Conservation (phyloP, 2,329 filamentous ascomycete species). For the Volutella citrinella region DNA sequence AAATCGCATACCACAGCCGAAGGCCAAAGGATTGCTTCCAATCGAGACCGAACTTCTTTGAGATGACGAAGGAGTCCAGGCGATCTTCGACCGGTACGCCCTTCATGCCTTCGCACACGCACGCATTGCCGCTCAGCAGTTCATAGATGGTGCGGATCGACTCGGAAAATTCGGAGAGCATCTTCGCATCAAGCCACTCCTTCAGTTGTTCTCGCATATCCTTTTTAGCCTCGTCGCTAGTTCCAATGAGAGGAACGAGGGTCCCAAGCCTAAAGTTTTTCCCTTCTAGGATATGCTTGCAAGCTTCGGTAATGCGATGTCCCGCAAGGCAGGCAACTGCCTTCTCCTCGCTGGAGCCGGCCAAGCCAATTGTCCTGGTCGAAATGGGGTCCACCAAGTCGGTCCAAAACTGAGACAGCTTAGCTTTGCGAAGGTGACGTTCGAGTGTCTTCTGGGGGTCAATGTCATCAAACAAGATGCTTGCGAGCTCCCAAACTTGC, state of each 20-base stretch:
- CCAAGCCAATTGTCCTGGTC: slow-evolving; percentile 52
- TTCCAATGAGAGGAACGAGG: slow-evolving; percentile 77
- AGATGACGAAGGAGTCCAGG: slow-evolving; percentile 75
- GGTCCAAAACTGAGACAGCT: slow-evolving; percentile 65
- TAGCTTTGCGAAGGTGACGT: slow-evolving; percentile 52
- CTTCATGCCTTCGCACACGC: slow-evolving; percentile 75
- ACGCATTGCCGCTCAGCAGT: slow-evolving; percentile 83
- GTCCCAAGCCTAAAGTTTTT: slow-evolving; percentile 83
- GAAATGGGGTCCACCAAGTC: slow-evolving; percentile 62
- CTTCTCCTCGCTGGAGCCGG: slow-evolving; percentile 71
- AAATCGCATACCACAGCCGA: slow-evolving; percentile 82
- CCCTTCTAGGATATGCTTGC: slow-evolving; percentile 70
- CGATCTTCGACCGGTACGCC: slow-evolving; percentile 74
- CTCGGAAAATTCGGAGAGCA: slow-evolving; percentile 83
- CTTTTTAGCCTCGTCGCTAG: slow-evolving; percentile 63
- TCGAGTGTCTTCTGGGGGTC: slow-evolving; percentile 36
- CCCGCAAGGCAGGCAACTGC: slow-evolving; percentile 77
- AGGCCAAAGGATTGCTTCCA: slow-evolving; percentile 94
- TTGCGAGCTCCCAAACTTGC: slow-evolving; percentile 80
- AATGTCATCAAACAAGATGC: slow-evolving; percentile 79
- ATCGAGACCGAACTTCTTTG: slow-evolving; percentile 78
- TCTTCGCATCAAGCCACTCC: slow-evolving; percentile 78
- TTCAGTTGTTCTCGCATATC: slow-evolving; percentile 79
- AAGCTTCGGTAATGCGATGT: slow-evolving; percentile 78
- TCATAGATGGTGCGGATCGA: slow-evolving; percentile 86